Evolutionary conservation across 768 basidiomycete species (phyloP).

Genomic region (Tephrocybe sp.): DNA sequence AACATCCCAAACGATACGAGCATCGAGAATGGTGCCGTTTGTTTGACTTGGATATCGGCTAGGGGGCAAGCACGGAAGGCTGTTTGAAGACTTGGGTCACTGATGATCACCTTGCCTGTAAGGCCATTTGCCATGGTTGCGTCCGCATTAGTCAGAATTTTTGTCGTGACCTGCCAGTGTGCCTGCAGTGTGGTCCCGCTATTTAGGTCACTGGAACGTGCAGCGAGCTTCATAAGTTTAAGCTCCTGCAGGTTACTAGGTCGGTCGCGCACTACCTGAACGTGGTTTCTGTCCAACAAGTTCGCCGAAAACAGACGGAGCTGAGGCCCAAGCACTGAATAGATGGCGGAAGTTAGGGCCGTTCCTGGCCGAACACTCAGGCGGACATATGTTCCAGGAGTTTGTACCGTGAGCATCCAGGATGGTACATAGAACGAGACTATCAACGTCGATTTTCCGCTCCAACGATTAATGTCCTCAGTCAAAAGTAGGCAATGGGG

Average conservation of each 20-base stretch:
- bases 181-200: not conserved
- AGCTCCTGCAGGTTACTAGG: constrained; percentile 22
- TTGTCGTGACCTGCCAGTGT: not conserved
- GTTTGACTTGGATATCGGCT: constrained; percentile 18
- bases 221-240: constrained; percentile 14
- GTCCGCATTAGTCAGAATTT: not conserved
- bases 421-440: constrained; percentile 34
- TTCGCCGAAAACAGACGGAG: constrained; percentile 28
- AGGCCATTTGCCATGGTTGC: constrained; percentile 13
- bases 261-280: constrained; percentile 30
- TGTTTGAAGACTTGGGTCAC: constrained; percentile 14
- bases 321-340: constrained; percentile 24
- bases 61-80: constrained; percentile 16
- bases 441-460: constrained; percentile 33
- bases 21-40: constrained; percentile 33
- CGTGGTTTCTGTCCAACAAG: constrained; percentile 26
- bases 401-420: constrained; percentile 28
- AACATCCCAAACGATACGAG: constrained; percentile 26
- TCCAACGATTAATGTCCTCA: constrained; percentile 32
- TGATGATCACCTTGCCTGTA: constrained; percentile 22
- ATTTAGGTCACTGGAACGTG: not conserved
- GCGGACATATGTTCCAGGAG: constrained; percentile 19
- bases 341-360: constrained; percentile 4
- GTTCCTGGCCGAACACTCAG: constrained; percentile 27
- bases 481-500: constrained; percentile 14